Conservation (phyloP, 202 grass and related monocot species). For the Saccharum hybrid region DNA sequence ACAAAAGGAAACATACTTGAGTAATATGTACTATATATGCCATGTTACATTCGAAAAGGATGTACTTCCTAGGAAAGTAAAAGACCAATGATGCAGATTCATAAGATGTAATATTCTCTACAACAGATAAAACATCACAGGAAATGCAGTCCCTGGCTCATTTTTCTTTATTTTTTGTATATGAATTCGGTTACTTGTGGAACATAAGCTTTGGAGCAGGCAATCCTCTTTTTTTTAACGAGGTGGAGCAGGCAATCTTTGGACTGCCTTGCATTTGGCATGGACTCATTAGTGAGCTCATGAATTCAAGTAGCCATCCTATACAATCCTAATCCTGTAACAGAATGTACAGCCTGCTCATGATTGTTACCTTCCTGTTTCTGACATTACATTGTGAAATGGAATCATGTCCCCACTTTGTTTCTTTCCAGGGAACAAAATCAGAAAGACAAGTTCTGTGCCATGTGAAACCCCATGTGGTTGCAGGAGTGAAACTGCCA, state of each 20-base stretch:
- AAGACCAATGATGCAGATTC: constrained; percentile 2
- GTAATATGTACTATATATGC: neutral
- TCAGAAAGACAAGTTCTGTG: constrained; percentile 11
- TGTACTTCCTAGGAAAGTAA: constrained; percentile 11
- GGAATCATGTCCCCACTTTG: constrained; percentile 31
- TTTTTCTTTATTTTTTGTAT: neutral
- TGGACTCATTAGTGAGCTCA: constrained; percentile 14
- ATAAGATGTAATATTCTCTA: neutral
- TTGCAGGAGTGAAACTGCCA: neutral
- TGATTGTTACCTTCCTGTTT: constrained; percentile 35
- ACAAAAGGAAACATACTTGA: constrained; percentile 16
- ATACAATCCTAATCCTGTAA: neutral
- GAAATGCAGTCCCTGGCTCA: neutral
- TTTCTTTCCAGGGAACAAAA: constrained; percentile 28
- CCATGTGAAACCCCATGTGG: constrained; percentile 38
- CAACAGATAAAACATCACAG: neutral
- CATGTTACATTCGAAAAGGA: neutral
- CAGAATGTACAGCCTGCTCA: constrained; percentile 28
- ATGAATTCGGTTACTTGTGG: neutral
- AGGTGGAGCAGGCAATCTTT: neutral
- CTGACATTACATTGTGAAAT: constrained; percentile 19
- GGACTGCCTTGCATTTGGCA: constrained; percentile 19
- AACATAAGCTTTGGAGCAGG: neutral
- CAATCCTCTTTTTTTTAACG: neutral
- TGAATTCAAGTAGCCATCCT: constrained; percentile 28